phyloP scores from a whole-genome alignment of 2,329 filamentous ascomycete species.

The Diaporthe amygdali region DNA sequence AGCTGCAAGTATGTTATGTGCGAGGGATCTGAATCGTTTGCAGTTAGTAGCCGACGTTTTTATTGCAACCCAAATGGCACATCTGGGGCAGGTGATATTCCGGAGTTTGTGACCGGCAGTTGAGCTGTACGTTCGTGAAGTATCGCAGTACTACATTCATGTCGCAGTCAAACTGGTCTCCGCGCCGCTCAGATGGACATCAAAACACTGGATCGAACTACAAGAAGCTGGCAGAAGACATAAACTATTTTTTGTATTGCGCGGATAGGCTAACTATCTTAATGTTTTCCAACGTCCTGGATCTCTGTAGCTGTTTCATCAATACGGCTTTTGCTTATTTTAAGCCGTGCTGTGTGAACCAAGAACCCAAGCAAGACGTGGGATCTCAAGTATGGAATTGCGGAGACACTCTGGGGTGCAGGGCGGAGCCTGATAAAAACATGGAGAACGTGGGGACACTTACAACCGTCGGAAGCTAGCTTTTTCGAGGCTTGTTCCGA shows the following conservation, averaged over 20 bases:
- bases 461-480: neutral
- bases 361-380: neutral
- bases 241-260: too few relatives aligned
- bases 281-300: neutral
- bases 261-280: neutral
- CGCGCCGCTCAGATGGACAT: neutral
- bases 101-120: neutral
- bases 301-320: too few relatives aligned
- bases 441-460: neutral
- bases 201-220: neutral
- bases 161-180: neutral
- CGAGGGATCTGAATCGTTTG: neutral
- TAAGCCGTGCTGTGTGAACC: neutral
- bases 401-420: neutral
- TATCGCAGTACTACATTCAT: neutral
- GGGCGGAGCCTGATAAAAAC: neutral
- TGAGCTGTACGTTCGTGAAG: neutral
- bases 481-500: neutral
- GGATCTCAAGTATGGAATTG: neutral
- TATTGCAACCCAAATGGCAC: neutral
- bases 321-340: too few relatives aligned
- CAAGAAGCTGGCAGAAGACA: neutral
- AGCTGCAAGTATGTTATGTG: neutral
- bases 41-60: neutral
- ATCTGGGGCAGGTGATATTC: neutral